Evolutionary conservation across 108 stramenopile species (phyloP), one percentile per base, ranked within the genome.

Genomic region (Heterococcus sp.): DNA sequence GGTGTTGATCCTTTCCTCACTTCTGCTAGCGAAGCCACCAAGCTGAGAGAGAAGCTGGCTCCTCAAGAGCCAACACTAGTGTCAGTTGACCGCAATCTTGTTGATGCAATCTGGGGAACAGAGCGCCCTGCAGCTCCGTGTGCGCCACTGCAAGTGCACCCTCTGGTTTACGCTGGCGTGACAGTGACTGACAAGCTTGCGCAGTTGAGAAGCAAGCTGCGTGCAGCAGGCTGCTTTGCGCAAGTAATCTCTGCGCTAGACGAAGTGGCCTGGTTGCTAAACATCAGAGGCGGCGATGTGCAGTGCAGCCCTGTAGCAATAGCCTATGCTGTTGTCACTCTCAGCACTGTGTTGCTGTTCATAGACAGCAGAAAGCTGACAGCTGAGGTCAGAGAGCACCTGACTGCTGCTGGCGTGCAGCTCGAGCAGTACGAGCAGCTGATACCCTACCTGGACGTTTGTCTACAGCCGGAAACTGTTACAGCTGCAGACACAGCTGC

Each of bases 211-310:
- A n/a, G n/a, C n/a, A n/a, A n/a, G n/a, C n/a, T n/a, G n/a, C n/a
- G n/a, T n/a, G n/a, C n/a, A n/a, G n/a, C n/a, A n/a, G n/a, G n/a
- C n/a, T n/a, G n/a, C n/a, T 92, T 92, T 39, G 84, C 94, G 68
- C 79, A 93, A 3, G 94, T 97, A 65, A 92, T 97, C 76, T 81
- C 90, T 38, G 90, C 95, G 0, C 77, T 97, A 76, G 96, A 97
- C 81, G 96, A 99, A 82, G 92, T 99, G 37, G 95, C 95, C 8
- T 97, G 96, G 89, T 91, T 99, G 32, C 79, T 96, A 76, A 97
- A 97, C 84, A 72, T 99, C 32, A 88, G 97, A 21, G 93, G 90
- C 79, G 89, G 91, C 27, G 97, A 97, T 76, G 86, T 92, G 36
- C 64, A 29, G 14, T 90, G 68, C 84, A 90, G 89, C 78, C 97